Conservation (phyloP, 1,284 basidiomycete genomes). For the Irpex lacteus region DNA sequence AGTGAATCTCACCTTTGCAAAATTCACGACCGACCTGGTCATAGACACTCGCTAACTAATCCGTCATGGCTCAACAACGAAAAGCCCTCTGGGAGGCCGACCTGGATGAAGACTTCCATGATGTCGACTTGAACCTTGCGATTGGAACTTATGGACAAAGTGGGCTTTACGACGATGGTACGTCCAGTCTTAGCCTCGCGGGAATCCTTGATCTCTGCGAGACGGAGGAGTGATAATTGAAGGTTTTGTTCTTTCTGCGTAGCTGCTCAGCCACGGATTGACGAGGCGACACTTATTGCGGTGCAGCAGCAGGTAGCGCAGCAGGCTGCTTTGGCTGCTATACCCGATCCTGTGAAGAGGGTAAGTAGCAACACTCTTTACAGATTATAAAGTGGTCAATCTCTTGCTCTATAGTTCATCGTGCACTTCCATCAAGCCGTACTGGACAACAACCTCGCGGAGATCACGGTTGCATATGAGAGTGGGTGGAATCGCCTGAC, state of each 20-base stretch:
- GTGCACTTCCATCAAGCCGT: constrained; percentile 90
- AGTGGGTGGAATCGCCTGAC: constrained; percentile 96
- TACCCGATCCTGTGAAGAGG: constrained; percentile 79
- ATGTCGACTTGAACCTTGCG: constrained; percentile 68
- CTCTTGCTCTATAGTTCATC: constrained; percentile 61
- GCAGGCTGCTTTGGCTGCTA: constrained; percentile 72
- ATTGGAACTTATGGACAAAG: constrained; percentile 69
- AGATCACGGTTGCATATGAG: constrained; percentile 92
- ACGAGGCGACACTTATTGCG: constrained; percentile 63
- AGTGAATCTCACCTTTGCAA: constrained; percentile 3
- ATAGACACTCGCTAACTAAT: not conserved
- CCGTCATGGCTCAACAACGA: constrained; percentile 56
- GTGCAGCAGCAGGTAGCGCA: constrained; percentile 81
- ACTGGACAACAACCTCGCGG: constrained; percentile 80
- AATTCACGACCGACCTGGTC: constrained; percentile 1
- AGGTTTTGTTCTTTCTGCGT: not conserved
- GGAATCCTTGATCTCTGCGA: too few species aligned
- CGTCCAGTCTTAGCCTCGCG: not conserved
- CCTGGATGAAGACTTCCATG: constrained; percentile 71
- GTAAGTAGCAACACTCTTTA: constrained; percentile 40
- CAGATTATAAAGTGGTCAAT: not conserved
- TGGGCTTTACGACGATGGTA: constrained; percentile 71
- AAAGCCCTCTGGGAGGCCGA: constrained; percentile 66
- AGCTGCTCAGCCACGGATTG: constrained; percentile 52
- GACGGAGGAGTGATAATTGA: constrained; percentile 16